Evolutionary conservation across 2,329 filamentous ascomycete species (phyloP), one percentile per base, ranked within the genome.

Genomic region (Trichophyton mentagrophytes): DNA sequence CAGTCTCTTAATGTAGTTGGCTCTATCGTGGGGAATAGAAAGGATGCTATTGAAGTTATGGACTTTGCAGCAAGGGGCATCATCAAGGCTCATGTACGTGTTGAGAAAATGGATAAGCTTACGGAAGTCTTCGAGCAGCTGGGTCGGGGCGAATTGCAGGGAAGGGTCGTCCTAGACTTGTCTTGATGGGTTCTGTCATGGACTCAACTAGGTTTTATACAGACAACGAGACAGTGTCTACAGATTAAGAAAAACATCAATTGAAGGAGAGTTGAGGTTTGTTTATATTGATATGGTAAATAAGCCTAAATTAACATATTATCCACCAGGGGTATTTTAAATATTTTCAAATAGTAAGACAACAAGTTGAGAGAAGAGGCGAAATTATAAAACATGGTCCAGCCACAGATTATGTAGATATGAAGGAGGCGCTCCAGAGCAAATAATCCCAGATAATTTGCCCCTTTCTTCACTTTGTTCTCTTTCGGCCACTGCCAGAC

Each of bases 1-100:
- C 71, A 72, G 61, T 74, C 79, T 63, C 67, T 73, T 57, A 75
- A 69, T n/a, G 78, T 82, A 61, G 74, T 77, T 3, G 79, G 78
- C 3, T 78, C 75, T 8, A 74, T 77, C 0, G 79, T 82, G 13
- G 80, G 80, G 0, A 81, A 77, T 59, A 73, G 78, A 47, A 70
- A 73, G 59, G 79, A 82, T 33, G 79, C 79, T 9, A 71, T 77
- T 57, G 78, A 80, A 65, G 73, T 74, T 7, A 64, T 80, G 63
- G 74, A 80, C 4, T 74, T 80, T 69, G 78, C 77, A 6, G 73
- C 75, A 9, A 69, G 78, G 22, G 78, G 78, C 1, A 66, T 79
- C 17, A 73, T 80, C 58, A 78, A 78, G 65, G 71, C 76, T 46
- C 74, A 76, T 65, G 68, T 75, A 60, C 70, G 73, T 55, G 68